Evolutionary conservation across 2,329 filamentous ascomycete genomes (phyloP).

Genomic region (Aureobasidium sp.): DNA sequence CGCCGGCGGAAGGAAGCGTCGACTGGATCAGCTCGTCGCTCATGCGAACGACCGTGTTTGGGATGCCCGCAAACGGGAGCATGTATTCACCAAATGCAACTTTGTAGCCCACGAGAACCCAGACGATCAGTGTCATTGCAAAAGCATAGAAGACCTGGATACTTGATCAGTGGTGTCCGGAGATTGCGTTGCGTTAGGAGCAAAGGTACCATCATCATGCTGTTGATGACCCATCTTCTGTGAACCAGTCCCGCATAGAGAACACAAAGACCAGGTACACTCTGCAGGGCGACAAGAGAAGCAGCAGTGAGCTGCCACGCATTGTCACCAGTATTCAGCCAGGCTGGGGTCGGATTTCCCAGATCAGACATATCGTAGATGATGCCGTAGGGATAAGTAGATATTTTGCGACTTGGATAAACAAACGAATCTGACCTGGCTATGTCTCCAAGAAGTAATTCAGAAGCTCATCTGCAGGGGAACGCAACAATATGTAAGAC

Average conservation of each 20-base stretch:
- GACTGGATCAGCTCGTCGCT: slow-evolving; percentile 36
- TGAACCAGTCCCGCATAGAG: slow-evolving; percentile 42
- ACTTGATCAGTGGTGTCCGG: neutral
- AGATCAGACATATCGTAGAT: neutral
- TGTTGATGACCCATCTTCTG: slow-evolving; percentile 32
- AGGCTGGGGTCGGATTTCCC: neutral
- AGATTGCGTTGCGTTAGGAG: neutral
- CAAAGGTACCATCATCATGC: slow-evolving; percentile 38
- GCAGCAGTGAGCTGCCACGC: slow-evolving; percentile 46
- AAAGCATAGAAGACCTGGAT: slow-evolving; percentile 39
- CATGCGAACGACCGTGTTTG: slow-evolving; percentile 39
- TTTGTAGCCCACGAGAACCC: slow-evolving; percentile 44
- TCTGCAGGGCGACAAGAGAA: slow-evolving; percentile 42
- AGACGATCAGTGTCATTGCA: slow-evolving; percentile 39
- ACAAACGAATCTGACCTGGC: neutral
- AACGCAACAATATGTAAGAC: neutral
- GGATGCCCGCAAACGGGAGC: slow-evolving; percentile 42
- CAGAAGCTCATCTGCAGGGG: neutral
- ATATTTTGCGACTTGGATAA: neutral
- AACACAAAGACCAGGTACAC: slow-evolving; percentile 41
- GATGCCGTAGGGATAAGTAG: no score
- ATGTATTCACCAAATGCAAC: slow-evolving; percentile 42
- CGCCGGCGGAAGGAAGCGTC: slow-evolving; percentile 32
- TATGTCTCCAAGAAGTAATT: neutral
- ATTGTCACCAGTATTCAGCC: slow-evolving; percentile 37